Conservation (phyloP, 2,329 filamentous ascomycete species). For the Colletotrichum karsti region DNA sequence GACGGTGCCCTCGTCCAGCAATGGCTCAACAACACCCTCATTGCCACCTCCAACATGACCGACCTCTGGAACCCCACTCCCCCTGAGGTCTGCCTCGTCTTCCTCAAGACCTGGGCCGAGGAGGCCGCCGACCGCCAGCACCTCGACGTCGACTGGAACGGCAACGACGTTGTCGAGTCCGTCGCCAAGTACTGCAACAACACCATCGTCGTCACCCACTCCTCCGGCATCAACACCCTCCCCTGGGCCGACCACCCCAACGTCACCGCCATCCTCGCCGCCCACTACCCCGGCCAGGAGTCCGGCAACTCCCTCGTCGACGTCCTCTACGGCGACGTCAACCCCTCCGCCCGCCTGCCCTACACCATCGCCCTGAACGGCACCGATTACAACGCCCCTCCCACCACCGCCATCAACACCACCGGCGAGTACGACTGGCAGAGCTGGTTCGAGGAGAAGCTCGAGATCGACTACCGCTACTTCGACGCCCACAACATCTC, state of each 20-base stretch:
- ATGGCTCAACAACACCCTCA: slow-evolving; percentile 51
- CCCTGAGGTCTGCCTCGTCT: slow-evolving; percentile 73
- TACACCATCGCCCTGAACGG: slow-evolving; percentile 74
- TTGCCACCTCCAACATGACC: slow-evolving; percentile 45
- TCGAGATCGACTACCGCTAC: slow-evolving; percentile 74
- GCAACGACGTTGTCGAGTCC: slow-evolving; percentile 54
- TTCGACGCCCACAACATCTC: slow-evolving; percentile 68
- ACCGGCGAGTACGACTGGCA: slow-evolving; percentile 50
- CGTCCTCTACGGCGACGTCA: slow-evolving; percentile 73
- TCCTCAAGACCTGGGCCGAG: slow-evolving; percentile 72
- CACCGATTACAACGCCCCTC: slow-evolving; percentile 52
- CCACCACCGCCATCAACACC: slow-evolving; percentile 46
- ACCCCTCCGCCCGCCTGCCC: slow-evolving; percentile 74
- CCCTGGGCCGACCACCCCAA: slow-evolving; percentile 66
- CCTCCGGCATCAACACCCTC: slow-evolving; percentile 71
- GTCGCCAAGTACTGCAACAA: slow-evolving; percentile 35
- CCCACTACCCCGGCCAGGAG: slow-evolving; percentile 78
- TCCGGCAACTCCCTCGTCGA: slow-evolving; percentile 74
- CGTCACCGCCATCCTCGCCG: slow-evolving; percentile 73
- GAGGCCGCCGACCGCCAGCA: slow-evolving; percentile 68
- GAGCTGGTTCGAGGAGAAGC: slow-evolving; percentile 66
- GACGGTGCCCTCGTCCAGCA: slow-evolving; percentile 52
- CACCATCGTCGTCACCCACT: slow-evolving; percentile 75
- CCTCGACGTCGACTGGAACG: slow-evolving; percentile 66
- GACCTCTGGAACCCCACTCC: slow-evolving; percentile 55